Evolutionary conservation across 1,139 yeast species (phyloP).

Genomic region (Protomyces inundatus): DNA sequence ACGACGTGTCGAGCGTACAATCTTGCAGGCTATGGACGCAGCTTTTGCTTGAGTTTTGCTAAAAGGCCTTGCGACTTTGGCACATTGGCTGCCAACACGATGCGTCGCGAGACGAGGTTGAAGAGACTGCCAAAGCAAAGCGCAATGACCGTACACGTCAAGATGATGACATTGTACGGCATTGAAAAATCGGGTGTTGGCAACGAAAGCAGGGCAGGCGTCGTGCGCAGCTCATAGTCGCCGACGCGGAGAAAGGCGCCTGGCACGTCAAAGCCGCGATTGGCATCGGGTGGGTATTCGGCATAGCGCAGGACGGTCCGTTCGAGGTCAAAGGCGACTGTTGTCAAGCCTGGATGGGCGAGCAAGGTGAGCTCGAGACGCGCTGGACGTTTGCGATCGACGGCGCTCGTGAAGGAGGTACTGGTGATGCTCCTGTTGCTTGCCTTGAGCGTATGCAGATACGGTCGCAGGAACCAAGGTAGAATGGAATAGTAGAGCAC

Average conservation of each 20-base stretch:
- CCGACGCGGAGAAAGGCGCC: constrained; percentile 46
- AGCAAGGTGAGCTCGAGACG: constrained; percentile 65
- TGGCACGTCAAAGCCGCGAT: constrained; percentile 92
- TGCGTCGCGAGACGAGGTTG: constrained; percentile 68
- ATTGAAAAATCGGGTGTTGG: constrained; percentile 98
- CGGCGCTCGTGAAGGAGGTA: constrained; percentile 66
- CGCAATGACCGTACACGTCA: constrained; percentile 91
- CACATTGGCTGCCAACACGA: constrained; percentile 42
- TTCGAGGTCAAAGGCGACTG: constrained; percentile 75
- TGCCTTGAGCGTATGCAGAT: constrained; percentile 59
- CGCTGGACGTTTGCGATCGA: constrained; percentile 74
- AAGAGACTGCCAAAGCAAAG: constrained; percentile 81
- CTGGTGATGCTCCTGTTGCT: constrained; percentile 45
- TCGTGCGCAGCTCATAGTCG: constrained; percentile 68
- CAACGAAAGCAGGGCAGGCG: constrained; percentile 73
- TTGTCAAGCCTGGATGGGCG: constrained; percentile 60
- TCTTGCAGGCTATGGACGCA: neutral
- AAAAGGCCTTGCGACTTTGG: neutral
- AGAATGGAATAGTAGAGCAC: constrained; percentile 71
- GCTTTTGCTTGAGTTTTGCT: neutral
- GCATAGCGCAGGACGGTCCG: constrained; percentile 76
- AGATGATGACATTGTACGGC: constrained; percentile 96
- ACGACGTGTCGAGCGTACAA: neutral
- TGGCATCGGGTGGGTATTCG: constrained; percentile 98
- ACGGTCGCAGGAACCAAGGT: constrained; percentile 91